Conservation (phyloP, 495 filamentous ascomycete species). For the Aspergillus funiculosus region DNA sequence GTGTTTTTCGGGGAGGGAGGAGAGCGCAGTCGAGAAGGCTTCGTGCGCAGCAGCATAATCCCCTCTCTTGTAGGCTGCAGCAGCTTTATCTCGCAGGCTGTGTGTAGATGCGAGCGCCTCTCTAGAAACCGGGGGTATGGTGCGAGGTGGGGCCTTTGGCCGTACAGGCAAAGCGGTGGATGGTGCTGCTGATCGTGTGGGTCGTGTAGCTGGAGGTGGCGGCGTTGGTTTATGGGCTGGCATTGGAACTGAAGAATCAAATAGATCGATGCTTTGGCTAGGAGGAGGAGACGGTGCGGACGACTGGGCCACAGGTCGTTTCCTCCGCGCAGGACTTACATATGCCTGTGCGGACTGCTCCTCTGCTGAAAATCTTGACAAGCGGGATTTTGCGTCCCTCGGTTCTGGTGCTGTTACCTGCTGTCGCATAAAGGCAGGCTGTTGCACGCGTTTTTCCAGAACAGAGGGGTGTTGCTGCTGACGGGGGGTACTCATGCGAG, state of each 20-base stretch:
- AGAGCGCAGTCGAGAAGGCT: conserved; percentile 71
- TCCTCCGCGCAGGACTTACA: conserved; percentile 79
- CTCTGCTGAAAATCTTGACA: conserved; percentile 68
- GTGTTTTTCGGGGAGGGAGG: conserved; percentile 69
- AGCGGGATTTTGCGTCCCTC: conserved; percentile 51
- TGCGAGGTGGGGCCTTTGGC: conserved; percentile 50
- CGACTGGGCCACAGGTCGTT: conserved; percentile 52
- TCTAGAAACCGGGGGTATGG: conserved; percentile 61
- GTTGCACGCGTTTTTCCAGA: conserved; percentile 24
- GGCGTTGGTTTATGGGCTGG: conserved; percentile 27
- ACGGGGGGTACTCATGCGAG: conserved; percentile 20
- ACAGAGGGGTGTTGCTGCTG: conserved; percentile 44
- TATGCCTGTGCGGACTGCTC: conserved; percentile 82
- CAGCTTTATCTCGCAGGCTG: conserved; percentile 69
- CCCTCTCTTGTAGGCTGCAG: conserved; percentile 85
- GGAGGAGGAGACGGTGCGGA: conserved; percentile 35
- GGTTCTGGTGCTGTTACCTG: conserved; percentile 31
- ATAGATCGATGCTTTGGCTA: conserved; percentile 52
- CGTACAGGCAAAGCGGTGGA: conserved; percentile 38
- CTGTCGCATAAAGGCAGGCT: conserved; percentile 36
- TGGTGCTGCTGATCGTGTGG: conserved; percentile 23
- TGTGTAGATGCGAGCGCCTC: conserved; percentile 66
- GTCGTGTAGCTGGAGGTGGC: conserved; percentile 25
- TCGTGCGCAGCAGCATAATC: conserved; percentile 83
- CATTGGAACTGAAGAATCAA: conserved; percentile 43